Conservation (phyloP, 2,329 filamentous ascomycete genomes). For the Coniochaeta prunicola region DNA sequence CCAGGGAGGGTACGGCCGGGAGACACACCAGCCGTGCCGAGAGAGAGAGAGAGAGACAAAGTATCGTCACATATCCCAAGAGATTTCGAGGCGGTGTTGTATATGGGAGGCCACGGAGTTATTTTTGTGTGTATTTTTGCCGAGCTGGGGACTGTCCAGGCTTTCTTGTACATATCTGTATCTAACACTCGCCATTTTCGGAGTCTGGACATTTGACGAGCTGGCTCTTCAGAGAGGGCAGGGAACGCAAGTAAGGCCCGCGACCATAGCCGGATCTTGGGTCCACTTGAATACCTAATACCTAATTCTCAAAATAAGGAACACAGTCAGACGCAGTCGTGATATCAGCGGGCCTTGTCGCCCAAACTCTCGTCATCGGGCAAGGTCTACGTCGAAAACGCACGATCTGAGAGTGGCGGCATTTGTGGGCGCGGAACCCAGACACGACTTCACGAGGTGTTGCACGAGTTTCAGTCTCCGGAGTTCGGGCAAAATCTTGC, state of each 20-base stretch:
- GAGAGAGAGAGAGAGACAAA: background rate
- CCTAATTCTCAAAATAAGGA: background rate
- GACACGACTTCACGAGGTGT: too few relatives aligned
- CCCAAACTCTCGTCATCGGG: background rate
- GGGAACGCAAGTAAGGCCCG: background rate
- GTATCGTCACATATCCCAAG: background rate
- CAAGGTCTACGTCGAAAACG: too few relatives aligned
- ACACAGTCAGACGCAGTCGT: background rate
- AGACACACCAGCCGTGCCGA: background rate
- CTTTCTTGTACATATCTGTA: slow-evolving; percentile 2
- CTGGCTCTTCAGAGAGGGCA: slow-evolving; percentile 1
- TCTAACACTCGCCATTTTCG: background rate
- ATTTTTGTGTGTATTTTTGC: background rate
- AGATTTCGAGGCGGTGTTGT: background rate
- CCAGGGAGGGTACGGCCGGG: too few relatives aligned
- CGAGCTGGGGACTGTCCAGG: background rate
- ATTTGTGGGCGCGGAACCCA: too few relatives aligned
- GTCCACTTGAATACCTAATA: slow-evolving; percentile 1
- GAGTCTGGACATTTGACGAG: background rate
- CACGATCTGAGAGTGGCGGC: too few relatives aligned
- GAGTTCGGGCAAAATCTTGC: too few relatives aligned
- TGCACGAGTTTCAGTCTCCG: too few relatives aligned
- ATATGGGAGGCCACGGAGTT: background rate
- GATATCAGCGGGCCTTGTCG: background rate
- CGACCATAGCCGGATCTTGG: background rate